Base-by-base conservation (phyloP, 495 filamentous ascomycete genomes). In the Trichoderma parareesei region DNA sequence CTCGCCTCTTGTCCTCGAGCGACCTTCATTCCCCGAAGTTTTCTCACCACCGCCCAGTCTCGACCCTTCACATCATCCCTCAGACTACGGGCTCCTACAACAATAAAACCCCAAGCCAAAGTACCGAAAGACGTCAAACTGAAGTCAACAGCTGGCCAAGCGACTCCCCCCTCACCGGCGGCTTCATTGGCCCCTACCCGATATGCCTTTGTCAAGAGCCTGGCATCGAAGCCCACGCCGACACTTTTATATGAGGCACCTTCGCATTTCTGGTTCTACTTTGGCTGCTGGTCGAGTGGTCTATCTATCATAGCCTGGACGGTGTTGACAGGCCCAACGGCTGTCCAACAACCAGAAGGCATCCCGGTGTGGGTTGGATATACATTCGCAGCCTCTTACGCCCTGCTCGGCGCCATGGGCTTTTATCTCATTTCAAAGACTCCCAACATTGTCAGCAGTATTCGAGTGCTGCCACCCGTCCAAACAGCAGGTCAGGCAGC, bases 221-320 rank as follows among this genome's bases (percentile, higher is more conserved):
- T 86, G 48, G 78, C 80, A 2, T 65, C 69, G 20, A 78, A 76
- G 38, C 49, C 71, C 8, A 62, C 72, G 33, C 76, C 78, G 33
- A 83, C 80, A 8, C 71, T 83, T 0, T 74, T 90, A 41, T 91
- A 86, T 76, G 75, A 85, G 65, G 80, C 84, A 0, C 85, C 81
- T 5, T 85, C 86, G 5, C 85, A 90, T 67, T 78, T 79, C 63
- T 73, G 77, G 68, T 89, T 84, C 73, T 72, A 84, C 42, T 63
- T 82, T 48, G 81, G 82, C 43, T 82, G 82, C 70, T 86, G 61
- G 61, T 33, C 61, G 13, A 46, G 41, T 11, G 61, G 61, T 40
- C 16, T 63, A 1, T n/a, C 61, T 38, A 44, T 63, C 4, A 9
- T 63, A 2, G 27, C 41, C 11, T 63, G 61, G 64, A 49, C 64